Base-by-base conservation (phyloP, 2,329 filamentous ascomycete species). In the Zymoseptoria pseudotritici region DNA sequence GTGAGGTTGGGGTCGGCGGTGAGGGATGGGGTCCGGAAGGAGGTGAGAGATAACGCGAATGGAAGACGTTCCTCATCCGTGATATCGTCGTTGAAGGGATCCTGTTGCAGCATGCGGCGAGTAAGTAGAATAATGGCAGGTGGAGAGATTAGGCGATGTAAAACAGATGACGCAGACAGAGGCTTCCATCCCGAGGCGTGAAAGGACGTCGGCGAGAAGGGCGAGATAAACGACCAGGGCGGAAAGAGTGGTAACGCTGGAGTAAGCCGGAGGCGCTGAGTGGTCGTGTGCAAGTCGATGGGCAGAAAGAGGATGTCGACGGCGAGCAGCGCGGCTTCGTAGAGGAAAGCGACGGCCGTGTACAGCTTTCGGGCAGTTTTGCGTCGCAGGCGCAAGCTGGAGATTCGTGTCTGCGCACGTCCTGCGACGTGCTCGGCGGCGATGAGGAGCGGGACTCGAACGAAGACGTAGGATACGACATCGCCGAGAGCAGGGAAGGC, bases 271-370 rank as follows among this genome's bases (percentile, higher is more conserved):
- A 70, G 58, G n/a, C 59, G 61, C 24, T 71, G 69, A 8, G 67
- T 66, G 21, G 54, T 60, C 21, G 65, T 62, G 58, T 70, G 61
- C 56, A 61, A 69, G 29, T 67, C 59, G 46, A 70, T 62, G 13
- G 70, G 70, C 10, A 71, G 63, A 13, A 71, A 53, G 6, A 59
- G 54, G 9, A 66, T 52, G 31, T 69, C 69, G 31, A 69, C 63
- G 7, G 55, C 63, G 3, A 65, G 52, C 9, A 65, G 50, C 3
- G 64, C 24, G 7, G 55, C 53, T 29, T 66, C 62, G n/a, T 62
- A 59, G 13, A 63, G 54, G 8, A 63, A 19, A 6, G 58, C 57
- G 9, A 63, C 29, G 31, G 61, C 59, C 1, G 53, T 56, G 24
- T 65, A 58, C 8, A 67, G 49, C 3, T 55, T 51, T 24, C 61